A percentile compares a stretch with the other conserved stretches of the same genome.
These are phyloP conservation scores for Sporisorium sorghi DNA, from an alignment of 1,284 basidiomycete genomes.

Conservation along the genomic window DNA sequence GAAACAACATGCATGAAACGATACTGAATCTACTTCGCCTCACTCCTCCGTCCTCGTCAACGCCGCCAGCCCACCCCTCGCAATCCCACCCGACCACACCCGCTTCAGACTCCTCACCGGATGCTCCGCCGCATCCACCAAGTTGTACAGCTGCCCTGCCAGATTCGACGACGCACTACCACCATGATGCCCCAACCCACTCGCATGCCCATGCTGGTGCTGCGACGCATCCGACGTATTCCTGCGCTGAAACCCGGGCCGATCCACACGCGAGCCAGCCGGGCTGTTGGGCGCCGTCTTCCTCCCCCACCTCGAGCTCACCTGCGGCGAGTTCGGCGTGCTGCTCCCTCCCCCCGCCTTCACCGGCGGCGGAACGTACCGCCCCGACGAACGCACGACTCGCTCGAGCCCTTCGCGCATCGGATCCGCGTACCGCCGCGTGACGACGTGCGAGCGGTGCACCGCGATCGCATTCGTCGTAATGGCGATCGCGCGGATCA, in stretches of 20 bases:
- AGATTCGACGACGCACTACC: constrained; percentile 21
- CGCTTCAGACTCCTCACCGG: constrained; percentile 54
- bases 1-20: too few species aligned
- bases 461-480: constrained; percentile 63
- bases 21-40: background rate
- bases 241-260: constrained; percentile 25
- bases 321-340: constrained; percentile 27
- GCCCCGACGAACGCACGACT: constrained; percentile 50
- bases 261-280: constrained; percentile 11
- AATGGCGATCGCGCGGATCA: constrained; percentile 65
- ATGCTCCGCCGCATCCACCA: constrained; percentile 57
- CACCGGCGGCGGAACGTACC: constrained; percentile 14
- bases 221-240: constrained; percentile 28
- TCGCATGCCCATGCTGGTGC: constrained; percentile 6
- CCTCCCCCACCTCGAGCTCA: constrained; percentile 39
- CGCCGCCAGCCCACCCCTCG: constrained; percentile 49
- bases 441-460: constrained; percentile 63
- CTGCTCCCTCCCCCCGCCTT: background rate
- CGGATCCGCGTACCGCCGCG: constrained; percentile 65
- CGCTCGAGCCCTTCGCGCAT: constrained; percentile 60
- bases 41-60: constrained; percentile 48
- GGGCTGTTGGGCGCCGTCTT: constrained; percentile 52
- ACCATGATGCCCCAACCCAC: constrained; percentile 9
- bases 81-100: constrained; percentile 54
- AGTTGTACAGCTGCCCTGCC: constrained; percentile 40